These are phyloP conservation scores for Scytalidium sp. DNA, from an alignment of 2,329 filamentous ascomycete species.

Conservation along the genomic window DNA sequence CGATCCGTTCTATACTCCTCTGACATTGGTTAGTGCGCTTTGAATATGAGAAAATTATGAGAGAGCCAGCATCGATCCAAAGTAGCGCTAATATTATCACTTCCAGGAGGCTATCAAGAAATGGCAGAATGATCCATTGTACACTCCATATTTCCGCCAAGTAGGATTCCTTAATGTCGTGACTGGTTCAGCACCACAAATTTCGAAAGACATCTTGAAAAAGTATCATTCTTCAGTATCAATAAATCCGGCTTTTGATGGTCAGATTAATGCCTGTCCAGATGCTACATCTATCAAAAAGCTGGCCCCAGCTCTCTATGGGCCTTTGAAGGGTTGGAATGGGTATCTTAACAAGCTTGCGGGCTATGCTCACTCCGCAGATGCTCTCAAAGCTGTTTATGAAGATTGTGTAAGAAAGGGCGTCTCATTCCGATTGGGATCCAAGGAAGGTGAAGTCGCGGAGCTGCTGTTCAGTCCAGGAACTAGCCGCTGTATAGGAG, in stretches of 20 bases:
- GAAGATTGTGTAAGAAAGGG: constrained; percentile 32
- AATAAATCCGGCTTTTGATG: constrained; percentile 30
- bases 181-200: constrained; percentile 38
- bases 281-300: constrained; percentile 32
- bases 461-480: constrained; percentile 32
- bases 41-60: neutral
- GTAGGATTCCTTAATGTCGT: constrained; percentile 39
- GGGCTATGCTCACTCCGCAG: constrained; percentile 43
- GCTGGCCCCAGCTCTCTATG: constrained; percentile 40
- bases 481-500: constrained; percentile 23
- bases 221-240: constrained; percentile 31
- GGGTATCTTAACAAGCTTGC: constrained; percentile 47
- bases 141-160: constrained; percentile 42
- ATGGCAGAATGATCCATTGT: constrained; percentile 42
- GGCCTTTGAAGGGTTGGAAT: constrained; percentile 42
- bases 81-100: neutral
- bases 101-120: constrained; percentile 40
- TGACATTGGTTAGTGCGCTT: neutral
- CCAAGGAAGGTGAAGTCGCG: constrained; percentile 30
- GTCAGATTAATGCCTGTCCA: constrained; percentile 17
- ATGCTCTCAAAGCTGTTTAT: constrained; percentile 39
- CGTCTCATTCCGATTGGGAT: constrained; percentile 23
- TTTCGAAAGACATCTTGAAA: constrained; percentile 37
- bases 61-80: neutral
- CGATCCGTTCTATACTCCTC: constrained; percentile 50